Conservation (phyloP, 257 asterid genomes). For the Nicotiana noctiflora region DNA sequence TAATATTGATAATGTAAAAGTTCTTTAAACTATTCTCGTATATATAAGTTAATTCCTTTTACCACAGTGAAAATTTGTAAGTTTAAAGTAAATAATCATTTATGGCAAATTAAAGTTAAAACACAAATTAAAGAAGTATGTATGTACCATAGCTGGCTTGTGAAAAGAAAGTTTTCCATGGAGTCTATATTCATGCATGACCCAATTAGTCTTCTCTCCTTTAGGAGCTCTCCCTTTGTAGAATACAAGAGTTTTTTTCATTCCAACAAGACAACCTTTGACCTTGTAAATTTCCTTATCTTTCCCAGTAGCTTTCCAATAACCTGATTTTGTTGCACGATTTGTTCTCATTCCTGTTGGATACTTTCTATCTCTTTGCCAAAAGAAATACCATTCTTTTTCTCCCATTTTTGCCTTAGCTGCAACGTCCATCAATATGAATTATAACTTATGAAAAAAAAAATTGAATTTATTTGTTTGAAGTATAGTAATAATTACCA, state of each 20-base stretch:
- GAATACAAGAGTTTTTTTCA: conserved; percentile 91
- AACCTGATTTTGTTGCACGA: conserved; percentile 70
- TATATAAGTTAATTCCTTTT: too few relatives aligned
- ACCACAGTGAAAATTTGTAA: too few relatives aligned
- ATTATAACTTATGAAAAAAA: too few relatives aligned
- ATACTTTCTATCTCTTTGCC: conserved; percentile 70
- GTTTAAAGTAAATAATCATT: not conserved
- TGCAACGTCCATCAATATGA: conserved; percentile 11
- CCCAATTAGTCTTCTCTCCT: conserved; percentile 31
- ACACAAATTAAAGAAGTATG: too few relatives aligned
- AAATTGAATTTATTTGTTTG: not conserved
- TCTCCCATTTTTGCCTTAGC: conserved; percentile 78
- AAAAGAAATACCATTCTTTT: conserved; percentile 72
- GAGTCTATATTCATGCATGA: conserved; percentile 76
- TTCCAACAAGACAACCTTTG: conserved; percentile 54
- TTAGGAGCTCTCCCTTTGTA: conserved; percentile 88
- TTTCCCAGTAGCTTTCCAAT: conserved; percentile 93
- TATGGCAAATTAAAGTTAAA: too few relatives aligned
- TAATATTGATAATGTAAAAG: too few relatives aligned
- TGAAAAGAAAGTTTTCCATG: conserved; percentile 58
- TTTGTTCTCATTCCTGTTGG: conserved; percentile 88
- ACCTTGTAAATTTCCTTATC: conserved; percentile 64
- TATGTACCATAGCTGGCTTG: conserved; percentile 55
- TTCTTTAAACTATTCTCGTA: too few relatives aligned
- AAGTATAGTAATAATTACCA: conserved; percentile 27